Evolutionary conservation across 148 eudicot genomes (phyloP), one percentile per base, ranked within the genome.

Genomic region (Dianthus caryophyllus): DNA sequence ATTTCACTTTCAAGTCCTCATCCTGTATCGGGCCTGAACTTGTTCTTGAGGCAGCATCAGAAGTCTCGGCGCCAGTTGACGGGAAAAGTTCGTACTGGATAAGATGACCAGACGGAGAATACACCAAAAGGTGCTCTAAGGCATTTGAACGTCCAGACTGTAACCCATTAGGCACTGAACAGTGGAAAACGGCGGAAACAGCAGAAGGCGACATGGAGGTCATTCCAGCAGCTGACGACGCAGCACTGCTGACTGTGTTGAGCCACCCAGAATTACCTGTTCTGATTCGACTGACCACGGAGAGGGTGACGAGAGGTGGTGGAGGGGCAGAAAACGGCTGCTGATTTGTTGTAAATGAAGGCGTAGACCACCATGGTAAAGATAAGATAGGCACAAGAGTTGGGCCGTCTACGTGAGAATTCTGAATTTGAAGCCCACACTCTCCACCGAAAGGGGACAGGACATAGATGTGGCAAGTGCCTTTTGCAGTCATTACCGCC

Each of bases 371-470:
- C 99, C 99, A 94, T 17, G 97, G 99, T 68, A 71, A 73, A 50
- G 90, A 72, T 54, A 81, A 76, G 73, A 85, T 74, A 56, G 90
- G 85, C 10, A 71, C 65, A 43, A 86, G 83, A 56, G 77, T 74
- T 9, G 83, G 80, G 9, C 87, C 90, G 70, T 85, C 87, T 41
- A 65, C 79, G 56, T 75, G 73, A 75, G 87, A 84, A 61, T 77
- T 80, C 55, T 57, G 81, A 56, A 84, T 55, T 67, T 85, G 87
- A 72, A 90, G 86, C 56, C 90, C 90, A 62, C 87, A 78, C 56
- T 94, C 96, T 20, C 97, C 92, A 33, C 97, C 97, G 69, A 84
- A 90, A 53, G 99, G 97, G 17, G 97, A 94, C 38, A 94, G 71
- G 27, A 86, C 84, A 71, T 80, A 94, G 27, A 94, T 79, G 81